These are phyloP conservation scores for Yamadazyma nakazawae DNA, from an alignment of 805 yeast genomes.

Conservation along the genomic window DNA sequence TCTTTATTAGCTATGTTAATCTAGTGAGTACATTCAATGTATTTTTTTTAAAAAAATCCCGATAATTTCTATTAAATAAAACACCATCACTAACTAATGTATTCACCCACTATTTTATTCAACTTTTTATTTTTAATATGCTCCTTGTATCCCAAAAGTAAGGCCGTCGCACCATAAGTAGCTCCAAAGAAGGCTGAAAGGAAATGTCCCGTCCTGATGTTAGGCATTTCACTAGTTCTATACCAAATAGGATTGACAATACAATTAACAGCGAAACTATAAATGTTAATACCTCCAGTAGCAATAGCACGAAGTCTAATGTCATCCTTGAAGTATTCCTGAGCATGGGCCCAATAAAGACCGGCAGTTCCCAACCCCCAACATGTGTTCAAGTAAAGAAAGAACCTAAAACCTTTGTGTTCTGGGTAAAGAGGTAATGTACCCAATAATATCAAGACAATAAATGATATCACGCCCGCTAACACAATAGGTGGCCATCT, in stretches of 20 bases:
- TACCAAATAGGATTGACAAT: conserved; percentile 5
- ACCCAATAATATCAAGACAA: not conserved
- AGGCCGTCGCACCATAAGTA: not conserved
- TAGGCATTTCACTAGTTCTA: conserved; percentile 1
- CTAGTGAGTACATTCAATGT: too few species aligned
- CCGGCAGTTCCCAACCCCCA: conserved; percentile 7
- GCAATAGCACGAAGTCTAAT: conserved; percentile 2
- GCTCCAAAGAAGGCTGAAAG: conserved; percentile 4
- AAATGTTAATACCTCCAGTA: conserved; percentile 4
- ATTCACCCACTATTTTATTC: too few species aligned
- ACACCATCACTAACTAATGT: too few species aligned
- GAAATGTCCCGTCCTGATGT: conserved; percentile 1
- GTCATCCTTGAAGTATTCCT: conserved; percentile 3
- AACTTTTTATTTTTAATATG: not conserved
- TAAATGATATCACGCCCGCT: not conserved
- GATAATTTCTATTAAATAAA: too few species aligned
- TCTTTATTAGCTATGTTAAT: too few species aligned
- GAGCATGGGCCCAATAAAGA: conserved; percentile 5
- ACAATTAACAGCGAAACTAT: conserved; percentile 4
- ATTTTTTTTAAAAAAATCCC: too few species aligned
- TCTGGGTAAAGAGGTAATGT: conserved; percentile 1
- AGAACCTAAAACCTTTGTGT: conserved; percentile 2
- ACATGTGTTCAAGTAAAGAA: conserved; percentile 4
- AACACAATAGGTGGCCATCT: conserved; percentile 7
- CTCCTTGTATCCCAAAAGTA: not conserved